These are phyloP conservation scores for Trichoderma sp. DNA, from an alignment of 2,329 filamentous ascomycete genomes.

Conservation along the genomic window DNA sequence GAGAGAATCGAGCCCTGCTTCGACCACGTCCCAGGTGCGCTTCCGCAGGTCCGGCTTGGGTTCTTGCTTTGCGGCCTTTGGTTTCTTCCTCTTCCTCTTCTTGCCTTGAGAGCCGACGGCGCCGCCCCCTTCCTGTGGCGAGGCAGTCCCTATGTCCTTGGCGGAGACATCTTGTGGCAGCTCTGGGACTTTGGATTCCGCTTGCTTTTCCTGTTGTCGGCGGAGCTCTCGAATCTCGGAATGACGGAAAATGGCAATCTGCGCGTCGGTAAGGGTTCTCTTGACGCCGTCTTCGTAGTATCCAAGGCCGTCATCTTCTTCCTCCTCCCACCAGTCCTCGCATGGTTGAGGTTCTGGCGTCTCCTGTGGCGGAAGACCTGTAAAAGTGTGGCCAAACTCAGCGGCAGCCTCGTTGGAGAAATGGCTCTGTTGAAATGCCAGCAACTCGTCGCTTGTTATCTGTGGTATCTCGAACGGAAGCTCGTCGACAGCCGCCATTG, in stretches of 20 bases:
- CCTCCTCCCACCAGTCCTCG: constrained; percentile 34
- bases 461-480: constrained; percentile 32
- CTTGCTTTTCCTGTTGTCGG: constrained; percentile 49
- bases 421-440: constrained; percentile 61
- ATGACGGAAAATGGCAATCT: constrained; percentile 87
- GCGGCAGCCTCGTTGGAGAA: constrained; percentile 54
- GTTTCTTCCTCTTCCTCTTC: constrained; percentile 44
- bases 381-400: constrained; percentile 52
- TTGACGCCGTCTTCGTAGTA: constrained; percentile 87
- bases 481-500: constrained; percentile 5
- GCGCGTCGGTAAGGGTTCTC: constrained; percentile 86
- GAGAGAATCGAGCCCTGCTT: constrained; percentile 60
- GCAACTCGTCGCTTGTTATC: constrained; percentile 53
- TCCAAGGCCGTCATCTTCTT: constrained; percentile 70
- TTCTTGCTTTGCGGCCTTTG: constrained; percentile 46
- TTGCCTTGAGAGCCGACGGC: constrained; percentile 30
- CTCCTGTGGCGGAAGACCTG: constrained; percentile 37
- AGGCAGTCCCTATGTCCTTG: constrained; percentile 26
- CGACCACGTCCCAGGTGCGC: constrained; percentile 68
- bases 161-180: constrained; percentile 21
- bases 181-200: not conserved
- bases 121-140: not conserved
- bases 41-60: constrained; percentile 65
- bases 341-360: constrained; percentile 38
- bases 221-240: constrained; percentile 78